These are phyloP conservation scores for Heritiera littoralis DNA, from an alignment of 345 rosid species.

Conservation along the genomic window DNA sequence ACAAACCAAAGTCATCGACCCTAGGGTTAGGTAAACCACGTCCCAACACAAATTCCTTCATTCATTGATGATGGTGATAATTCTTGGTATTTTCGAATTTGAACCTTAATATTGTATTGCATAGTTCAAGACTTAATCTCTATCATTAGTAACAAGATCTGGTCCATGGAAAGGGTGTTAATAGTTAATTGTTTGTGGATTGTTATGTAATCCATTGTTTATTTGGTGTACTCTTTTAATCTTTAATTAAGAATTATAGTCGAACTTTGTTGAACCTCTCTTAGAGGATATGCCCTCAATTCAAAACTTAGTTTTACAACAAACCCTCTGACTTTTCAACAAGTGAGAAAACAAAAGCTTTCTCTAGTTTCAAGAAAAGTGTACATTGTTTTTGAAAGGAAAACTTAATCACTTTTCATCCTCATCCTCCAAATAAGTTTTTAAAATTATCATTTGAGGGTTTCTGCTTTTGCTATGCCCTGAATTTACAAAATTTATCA, in stretches of 20 bases:
- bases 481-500: no score
- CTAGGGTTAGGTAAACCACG: no score
- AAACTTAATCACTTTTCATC: background rate
- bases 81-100: no score
- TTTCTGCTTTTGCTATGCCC: background rate
- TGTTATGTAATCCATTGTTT: no score
- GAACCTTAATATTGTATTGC: no score
- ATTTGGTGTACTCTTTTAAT: no score
- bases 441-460: background rate
- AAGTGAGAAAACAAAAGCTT: background rate
- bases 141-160: background rate
- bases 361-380: background rate
- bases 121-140: no score
- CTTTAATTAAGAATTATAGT: background rate
- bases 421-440: background rate
- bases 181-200: no score
- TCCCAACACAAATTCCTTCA: no score
- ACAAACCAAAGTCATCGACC: no score
- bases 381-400: background rate
- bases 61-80: no score
- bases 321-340: background rate
- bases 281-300: background rate
- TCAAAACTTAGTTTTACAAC: background rate
- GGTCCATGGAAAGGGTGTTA: background rate
- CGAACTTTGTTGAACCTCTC: background rate